phyloP scores from a whole-genome alignment of 2,329 filamentous ascomycete species.

The Emergomyces africanus region DNA sequence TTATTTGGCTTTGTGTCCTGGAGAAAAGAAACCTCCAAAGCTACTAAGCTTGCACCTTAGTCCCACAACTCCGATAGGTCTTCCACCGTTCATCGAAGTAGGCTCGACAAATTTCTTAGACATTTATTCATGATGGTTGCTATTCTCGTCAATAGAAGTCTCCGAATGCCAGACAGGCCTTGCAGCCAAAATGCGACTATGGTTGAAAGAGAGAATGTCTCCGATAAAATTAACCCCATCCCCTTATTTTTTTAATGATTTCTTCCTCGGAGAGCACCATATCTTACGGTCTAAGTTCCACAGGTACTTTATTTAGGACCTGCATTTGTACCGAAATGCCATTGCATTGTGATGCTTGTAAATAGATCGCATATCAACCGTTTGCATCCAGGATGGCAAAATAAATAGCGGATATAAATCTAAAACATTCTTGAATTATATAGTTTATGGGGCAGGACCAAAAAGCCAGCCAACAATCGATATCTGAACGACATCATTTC shows the following conservation, averaged over 20 bases:
- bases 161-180: no score
- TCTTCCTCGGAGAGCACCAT: not conserved
- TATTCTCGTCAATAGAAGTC: not conserved
- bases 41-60: not conserved
- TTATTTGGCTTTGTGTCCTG: not conserved
- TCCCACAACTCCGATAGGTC: not conserved
- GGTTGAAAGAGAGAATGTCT: not conserved
- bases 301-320: not conserved
- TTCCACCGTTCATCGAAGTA: not conserved
- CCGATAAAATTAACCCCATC: not conserved
- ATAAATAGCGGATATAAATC: not conserved
- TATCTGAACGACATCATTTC: not conserved
- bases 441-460: not conserved
- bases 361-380: no score
- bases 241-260: not conserved
- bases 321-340: not conserved
- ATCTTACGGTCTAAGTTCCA: no score
- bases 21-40: not conserved
- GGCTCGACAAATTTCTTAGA: not conserved
- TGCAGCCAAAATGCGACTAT: not conserved
- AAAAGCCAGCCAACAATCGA: not conserved
- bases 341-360: not conserved
- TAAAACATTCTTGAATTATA: not conserved
- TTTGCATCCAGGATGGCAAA: not conserved
- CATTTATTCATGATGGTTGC: not conserved